Conservation (phyloP, 257 asterid genomes). For the Sherardia arvensis region DNA sequence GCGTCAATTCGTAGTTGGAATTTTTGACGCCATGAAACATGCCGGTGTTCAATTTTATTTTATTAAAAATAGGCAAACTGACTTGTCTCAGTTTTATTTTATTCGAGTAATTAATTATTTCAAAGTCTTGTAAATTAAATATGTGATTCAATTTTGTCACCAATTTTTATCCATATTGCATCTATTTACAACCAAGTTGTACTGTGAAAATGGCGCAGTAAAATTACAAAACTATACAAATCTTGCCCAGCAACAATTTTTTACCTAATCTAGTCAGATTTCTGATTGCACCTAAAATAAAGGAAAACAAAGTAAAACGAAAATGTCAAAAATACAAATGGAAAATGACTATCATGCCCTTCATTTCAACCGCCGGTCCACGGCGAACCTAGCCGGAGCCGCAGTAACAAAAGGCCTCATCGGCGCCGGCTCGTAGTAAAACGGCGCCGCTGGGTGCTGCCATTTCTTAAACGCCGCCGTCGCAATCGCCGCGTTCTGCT, state of each 20-base stretch:
- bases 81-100: no score
- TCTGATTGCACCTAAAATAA: not conserved
- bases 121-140: no score
- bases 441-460: slow-evolving; percentile 28
- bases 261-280: not conserved
- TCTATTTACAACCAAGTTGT: not conserved
- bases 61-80: no score
- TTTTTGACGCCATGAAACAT: not conserved
- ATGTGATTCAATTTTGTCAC: not conserved
- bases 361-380: slow-evolving; percentile 26
- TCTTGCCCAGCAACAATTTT: not conserved
- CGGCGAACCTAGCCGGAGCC: slow-evolving; percentile 18
- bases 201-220: not conserved
- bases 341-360: not conserved
- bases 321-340: not conserved
- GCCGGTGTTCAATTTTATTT: no score
- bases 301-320: not conserved
- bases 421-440: slow-evolving; percentile 21
- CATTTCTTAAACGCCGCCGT: slow-evolving; percentile 20
- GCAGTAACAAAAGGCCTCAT: slow-evolving; percentile 40
- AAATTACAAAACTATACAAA: not conserved
- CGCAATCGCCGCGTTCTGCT: slow-evolving; percentile 11
- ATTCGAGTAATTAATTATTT: no score
- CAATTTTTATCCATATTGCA: not conserved
- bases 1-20: not conserved